Percentiles rank a stretch among this genome's conserved stretches.
Conservation (phyloP, 2,329 filamentous ascomycete species). For the Rosellinia necatrix region DNA sequence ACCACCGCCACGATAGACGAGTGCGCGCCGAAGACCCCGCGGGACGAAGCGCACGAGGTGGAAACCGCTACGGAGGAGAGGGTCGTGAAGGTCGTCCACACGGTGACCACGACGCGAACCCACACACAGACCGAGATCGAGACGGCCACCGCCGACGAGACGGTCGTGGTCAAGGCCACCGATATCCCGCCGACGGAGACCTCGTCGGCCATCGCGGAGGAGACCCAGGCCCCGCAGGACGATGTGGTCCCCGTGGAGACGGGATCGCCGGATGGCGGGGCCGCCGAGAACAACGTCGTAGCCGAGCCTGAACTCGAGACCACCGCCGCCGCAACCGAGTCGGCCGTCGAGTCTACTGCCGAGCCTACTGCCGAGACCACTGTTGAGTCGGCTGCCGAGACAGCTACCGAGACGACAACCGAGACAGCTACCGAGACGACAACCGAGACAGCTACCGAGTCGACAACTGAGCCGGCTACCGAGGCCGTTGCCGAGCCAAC, state of each 20-base stretch:
- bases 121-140: constrained; percentile 37
- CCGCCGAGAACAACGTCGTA: background rate
- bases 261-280: background rate
- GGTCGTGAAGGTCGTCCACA: constrained; percentile 32
- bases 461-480: background rate
- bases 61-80: constrained; percentile 30
- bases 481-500: background rate
- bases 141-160: constrained; percentile 40
- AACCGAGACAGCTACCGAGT: background rate
- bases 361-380: background rate
- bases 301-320: background rate
- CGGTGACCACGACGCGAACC: constrained; percentile 35
- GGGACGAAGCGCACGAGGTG: constrained; percentile 10
- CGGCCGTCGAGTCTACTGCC: background rate
- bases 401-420: background rate
- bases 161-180: constrained; percentile 28
- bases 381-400: background rate
- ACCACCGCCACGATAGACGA: background rate
- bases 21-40: background rate
- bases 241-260: background rate
- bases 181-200: constrained; percentile 1
- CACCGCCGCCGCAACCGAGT: too few relatives aligned
- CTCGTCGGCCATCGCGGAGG: background rate
- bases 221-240: background rate
- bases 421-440: background rate